Evolutionary conservation across 1,284 basidiomycete genomes (phyloP), one percentile per base, ranked within the genome.

Genomic region (Singerocomus rubriflavus): DNA sequence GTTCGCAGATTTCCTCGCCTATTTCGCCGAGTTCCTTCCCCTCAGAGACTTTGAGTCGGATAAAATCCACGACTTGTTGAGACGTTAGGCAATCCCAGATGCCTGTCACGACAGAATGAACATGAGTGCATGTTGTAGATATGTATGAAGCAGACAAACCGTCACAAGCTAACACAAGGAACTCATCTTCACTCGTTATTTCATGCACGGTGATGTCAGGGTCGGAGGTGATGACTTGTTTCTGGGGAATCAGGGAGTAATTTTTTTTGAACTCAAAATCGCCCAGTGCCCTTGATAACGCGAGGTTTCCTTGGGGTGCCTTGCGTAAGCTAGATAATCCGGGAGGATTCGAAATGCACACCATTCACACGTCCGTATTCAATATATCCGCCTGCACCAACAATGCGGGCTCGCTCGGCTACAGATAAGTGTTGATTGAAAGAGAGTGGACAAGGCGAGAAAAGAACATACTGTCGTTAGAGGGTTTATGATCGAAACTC

Each of bases 221-320:
- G 68, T 98, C 84, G 47, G 93, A 84, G 4, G 97, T 99, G 58
- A 99, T 98, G 51, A 97, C 89, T 71, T 99, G 97, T 51, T 85
- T 81, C 71, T 99, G 95, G 14, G 95, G 84, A 27, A 81, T 72
- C 14, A 98, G 72, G 10, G 81, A 73, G 46, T 81, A 80, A 67
- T 95, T 96, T 72, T 96, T 94, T 80, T 99, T 99, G 79, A 98
- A 99, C 63, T 98, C 94, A 66, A 99, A 99, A 69, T 99, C 97
- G 50, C 97, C 97, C 27, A 99, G 78, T 2, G 97, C 97, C 61
- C 97, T 80, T 17, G 95, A 97, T 37, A 99, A 75, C 0, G 97
- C 96, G 50, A 99, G 83, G 67, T 99, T 99, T 56, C 97, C 93
- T 96, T 63, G 42, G 51, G 27, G 39, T 41, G 12, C 16, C 9